Evolutionary conservation across 176 grass and related monocot genomes (phyloP).

Genomic region (Musa beccarii): DNA sequence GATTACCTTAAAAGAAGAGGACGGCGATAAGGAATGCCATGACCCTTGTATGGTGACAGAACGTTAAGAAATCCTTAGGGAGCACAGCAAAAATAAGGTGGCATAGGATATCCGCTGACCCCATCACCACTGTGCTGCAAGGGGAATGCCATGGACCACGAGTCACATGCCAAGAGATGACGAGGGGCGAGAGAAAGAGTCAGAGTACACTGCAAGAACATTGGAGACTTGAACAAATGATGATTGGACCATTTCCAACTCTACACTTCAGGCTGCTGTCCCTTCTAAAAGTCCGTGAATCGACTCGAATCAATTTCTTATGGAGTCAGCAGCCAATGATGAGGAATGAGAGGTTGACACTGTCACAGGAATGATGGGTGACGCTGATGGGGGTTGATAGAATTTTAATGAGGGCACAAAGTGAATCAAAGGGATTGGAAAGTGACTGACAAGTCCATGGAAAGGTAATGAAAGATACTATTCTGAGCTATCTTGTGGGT

Average conservation of each 20-base stretch:
- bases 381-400: no score
- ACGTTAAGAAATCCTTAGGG: background rate
- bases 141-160: background rate
- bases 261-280: background rate
- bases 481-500: no score
- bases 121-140: background rate
- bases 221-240: background rate
- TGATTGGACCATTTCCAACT: background rate
- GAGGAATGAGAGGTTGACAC: background rate
- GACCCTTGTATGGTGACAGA: background rate
- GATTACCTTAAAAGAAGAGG: background rate
- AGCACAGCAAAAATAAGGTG: background rate
- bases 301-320: background rate
- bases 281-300: background rate
- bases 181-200: background rate
- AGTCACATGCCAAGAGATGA: constrained; percentile 5
- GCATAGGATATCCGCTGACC: background rate
- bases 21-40: background rate
- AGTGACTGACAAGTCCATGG: no score
- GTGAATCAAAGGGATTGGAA: no score
- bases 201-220: background rate
- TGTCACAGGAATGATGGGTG: background rate
- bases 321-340: background rate
- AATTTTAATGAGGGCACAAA: no score
- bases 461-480: no score